phyloP scores from a whole-genome alignment of 2,329 filamentous ascomycete species.

The Aspergillus brunneoviolaceus region DNA sequence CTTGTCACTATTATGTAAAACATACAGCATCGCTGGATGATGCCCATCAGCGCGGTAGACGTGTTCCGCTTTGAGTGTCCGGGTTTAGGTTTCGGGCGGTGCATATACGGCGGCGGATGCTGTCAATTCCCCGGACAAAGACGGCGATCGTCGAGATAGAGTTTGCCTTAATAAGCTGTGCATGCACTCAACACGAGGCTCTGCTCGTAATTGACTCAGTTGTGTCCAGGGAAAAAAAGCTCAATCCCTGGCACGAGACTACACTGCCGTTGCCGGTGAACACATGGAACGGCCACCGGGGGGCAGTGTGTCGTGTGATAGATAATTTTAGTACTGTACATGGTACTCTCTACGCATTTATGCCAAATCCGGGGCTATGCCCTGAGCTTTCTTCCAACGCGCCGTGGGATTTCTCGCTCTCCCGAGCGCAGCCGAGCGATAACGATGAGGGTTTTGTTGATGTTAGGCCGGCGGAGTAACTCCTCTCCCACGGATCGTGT shows the following conservation, averaged over 20 bases:
- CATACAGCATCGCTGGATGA: background rate
- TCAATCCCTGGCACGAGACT: too few relatives aligned
- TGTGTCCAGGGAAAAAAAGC: background rate
- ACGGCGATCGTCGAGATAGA: background rate
- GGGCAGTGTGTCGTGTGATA: background rate
- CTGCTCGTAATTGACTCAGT: background rate
- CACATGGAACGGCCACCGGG: background rate
- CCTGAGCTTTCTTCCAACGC: background rate
- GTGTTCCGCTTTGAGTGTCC: background rate
- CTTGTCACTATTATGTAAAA: background rate
- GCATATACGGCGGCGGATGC: background rate
- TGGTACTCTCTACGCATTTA: too few relatives aligned
- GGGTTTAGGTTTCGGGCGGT: background rate
- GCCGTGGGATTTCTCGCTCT: background rate
- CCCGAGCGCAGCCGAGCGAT: background rate
- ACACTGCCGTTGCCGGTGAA: background rate
- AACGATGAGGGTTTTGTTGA: too few relatives aligned
- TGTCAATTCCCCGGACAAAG: background rate
- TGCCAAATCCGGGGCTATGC: too few relatives aligned
- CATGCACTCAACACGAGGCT: background rate
- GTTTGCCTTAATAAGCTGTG: background rate
- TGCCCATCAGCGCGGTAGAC: background rate
- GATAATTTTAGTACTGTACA: background rate
- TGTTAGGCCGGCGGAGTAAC: background rate
- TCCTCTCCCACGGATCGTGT: background rate